Evolutionary conservation across 495 filamentous ascomycete species (phyloP), one percentile per base, ranked within the genome.

Genomic region (Hyaloscypha finlandica): DNA sequence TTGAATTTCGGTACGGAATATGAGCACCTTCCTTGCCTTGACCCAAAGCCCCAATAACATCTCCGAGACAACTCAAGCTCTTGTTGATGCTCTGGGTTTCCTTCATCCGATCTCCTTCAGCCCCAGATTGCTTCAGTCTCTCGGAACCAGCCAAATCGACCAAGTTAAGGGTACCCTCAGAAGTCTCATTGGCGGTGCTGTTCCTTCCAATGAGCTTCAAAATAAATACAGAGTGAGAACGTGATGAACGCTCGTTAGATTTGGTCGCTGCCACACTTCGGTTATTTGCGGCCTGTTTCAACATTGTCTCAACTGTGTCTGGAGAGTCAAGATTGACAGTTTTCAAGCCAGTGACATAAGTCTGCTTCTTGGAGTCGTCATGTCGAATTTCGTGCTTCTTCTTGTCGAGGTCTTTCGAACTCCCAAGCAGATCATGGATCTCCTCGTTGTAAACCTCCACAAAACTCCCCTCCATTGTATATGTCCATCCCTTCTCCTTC

Each of bases 361-460:
- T 96, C 76, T 92, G 92, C 77, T 89, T 90, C 54, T 85, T 88
- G 56, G 85, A 80, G 66, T 90, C 84, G 71, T 97, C 94, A 73
- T 97, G 94, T 8, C 91, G 88, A 66, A 97, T 95, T 71, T 98
- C 95, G 55, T 94, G 90, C 80, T 92, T 95, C 79, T 92, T 93
- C 77, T 90, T 92, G 70, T 91, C 89, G 42, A 92, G 78, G 29
- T 93, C 88, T 51, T 92, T 89, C 2, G 88, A 81, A 35, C 86
- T 87, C 9, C 92, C 91, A 12, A 99, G 86, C 3, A 99, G 81
- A 76, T 99, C 95, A 77, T 97, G 93, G 68, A 98, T 82, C 67
- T 93, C 93, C 73, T 99, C 95, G 71, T 99, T 98, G 84, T 99
- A 98, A 31, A 99, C 96, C 75, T 99, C 95, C n/a, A 99, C 88